A percentile compares a stretch with the other conserved stretches of the same genome.
These are phyloP conservation scores for Cyberlindnera lachancei DNA, from an alignment of 805 yeast species.

Conservation along the genomic window DNA sequence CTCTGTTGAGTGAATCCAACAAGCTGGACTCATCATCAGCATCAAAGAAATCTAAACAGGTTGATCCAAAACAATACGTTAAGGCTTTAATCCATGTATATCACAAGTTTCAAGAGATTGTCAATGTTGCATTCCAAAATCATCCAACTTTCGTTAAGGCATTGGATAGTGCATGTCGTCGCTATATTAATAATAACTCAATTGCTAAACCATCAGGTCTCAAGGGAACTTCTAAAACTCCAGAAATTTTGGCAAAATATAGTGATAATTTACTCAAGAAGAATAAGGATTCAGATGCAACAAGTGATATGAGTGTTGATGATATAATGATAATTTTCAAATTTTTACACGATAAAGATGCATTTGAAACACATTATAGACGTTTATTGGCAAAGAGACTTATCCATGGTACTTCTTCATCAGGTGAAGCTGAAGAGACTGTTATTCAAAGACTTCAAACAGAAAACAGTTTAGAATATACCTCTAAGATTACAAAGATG, in stretches of 20 bases:
- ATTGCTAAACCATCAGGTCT: constrained; percentile 52
- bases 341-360: constrained; percentile 88
- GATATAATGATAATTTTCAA: constrained; percentile 83
- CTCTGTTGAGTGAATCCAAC: constrained; percentile 15
- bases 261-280: constrained; percentile 78
- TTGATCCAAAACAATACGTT: constrained; percentile 75
- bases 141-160: constrained; percentile 79
- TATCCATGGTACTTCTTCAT: constrained; percentile 77
- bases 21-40: constrained; percentile 13
- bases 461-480: constrained; percentile 87
- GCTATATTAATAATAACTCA: constrained; percentile 73
- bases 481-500: constrained; percentile 92
- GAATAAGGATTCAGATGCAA: constrained; percentile 56
- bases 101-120: constrained; percentile 57
- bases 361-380: constrained; percentile 89
- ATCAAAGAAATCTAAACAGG: constrained; percentile 25
- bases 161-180: constrained; percentile 80
- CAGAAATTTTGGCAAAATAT: constrained; percentile 86
- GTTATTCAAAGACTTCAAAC: constrained; percentile 82
- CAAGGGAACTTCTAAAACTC: constrained; percentile 59
- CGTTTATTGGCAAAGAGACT: constrained; percentile 83
- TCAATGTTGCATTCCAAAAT: constrained; percentile 56
- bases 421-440: constrained; percentile 73
- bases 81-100: constrained; percentile 69
- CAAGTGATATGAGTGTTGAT: constrained; percentile 69